phyloP scores from a whole-genome alignment of 371 early-diverging fungal genomes.

The Mucor irregularis region DNA sequence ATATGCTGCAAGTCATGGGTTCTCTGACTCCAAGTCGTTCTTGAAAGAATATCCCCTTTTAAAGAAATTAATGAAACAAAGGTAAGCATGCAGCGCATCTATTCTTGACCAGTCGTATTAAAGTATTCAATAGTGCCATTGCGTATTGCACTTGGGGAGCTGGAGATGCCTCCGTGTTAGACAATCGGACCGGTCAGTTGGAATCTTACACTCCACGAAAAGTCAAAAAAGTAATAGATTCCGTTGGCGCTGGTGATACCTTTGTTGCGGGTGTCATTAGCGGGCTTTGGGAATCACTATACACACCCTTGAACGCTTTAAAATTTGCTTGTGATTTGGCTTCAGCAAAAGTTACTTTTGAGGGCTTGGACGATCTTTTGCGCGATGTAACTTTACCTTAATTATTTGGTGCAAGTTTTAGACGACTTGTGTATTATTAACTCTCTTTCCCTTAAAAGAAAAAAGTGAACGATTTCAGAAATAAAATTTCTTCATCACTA shows the following conservation, averaged over 20 bases:
- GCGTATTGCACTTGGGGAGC: slow-evolving; percentile 64
- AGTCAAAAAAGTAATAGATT: slow-evolving; percentile 49
- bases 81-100: neutral
- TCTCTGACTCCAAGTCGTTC: slow-evolving; percentile 24
- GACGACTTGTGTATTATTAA: too few species aligned
- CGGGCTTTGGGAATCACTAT: slow-evolving; percentile 24
- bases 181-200: slow-evolving; percentile 34
- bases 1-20: slow-evolving; percentile 64
- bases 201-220: slow-evolving; percentile 42
- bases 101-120: too few species aligned
- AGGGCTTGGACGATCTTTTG: too few species aligned
- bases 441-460: too few species aligned
- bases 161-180: slow-evolving; percentile 52
- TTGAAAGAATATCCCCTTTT: slow-evolving; percentile 4
- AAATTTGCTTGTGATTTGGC: slow-evolving; percentile 58
- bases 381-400: too few species aligned
- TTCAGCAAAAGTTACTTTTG: slow-evolving; percentile 59
- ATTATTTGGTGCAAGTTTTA: too few species aligned
- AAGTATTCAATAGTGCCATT: slow-evolving; percentile 41
- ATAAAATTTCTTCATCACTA: too few species aligned
- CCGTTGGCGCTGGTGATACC: slow-evolving; percentile 73
- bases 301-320: slow-evolving; percentile 19
- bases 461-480: too few species aligned
- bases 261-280: slow-evolving; percentile 69
- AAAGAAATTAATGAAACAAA: neutral